phyloP scores from a whole-genome alignment of 345 rosid species.

The Brassica incana region DNA sequence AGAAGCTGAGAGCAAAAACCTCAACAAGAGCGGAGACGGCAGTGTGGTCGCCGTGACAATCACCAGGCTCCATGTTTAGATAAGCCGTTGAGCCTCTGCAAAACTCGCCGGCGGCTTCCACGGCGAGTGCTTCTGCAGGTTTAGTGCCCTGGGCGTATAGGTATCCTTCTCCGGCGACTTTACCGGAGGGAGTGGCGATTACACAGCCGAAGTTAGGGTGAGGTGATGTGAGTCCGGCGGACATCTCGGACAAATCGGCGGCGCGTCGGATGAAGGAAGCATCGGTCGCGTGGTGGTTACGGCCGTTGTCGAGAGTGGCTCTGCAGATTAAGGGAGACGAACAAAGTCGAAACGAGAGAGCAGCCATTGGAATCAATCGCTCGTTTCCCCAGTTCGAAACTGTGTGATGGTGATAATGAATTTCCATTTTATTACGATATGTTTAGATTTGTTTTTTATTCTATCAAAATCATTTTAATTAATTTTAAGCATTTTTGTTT shows the following conservation, averaged over 20 bases:
- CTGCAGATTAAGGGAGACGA: slow-evolving; percentile 44
- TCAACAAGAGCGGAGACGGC: slow-evolving; percentile 89
- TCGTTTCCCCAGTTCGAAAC: background rate
- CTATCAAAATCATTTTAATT: background rate
- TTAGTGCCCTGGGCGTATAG: slow-evolving; percentile 87
- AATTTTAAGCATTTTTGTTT: background rate
- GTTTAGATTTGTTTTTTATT: background rate
- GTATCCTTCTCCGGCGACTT: slow-evolving; percentile 76
- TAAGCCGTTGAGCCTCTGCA: slow-evolving; percentile 73
- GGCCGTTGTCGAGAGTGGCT: slow-evolving; percentile 26
- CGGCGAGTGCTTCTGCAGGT: slow-evolving; percentile 74
- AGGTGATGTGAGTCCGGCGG: slow-evolving; percentile 83
- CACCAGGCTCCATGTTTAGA: slow-evolving; percentile 89
- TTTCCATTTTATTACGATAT: background rate
- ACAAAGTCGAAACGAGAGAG: slow-evolving; percentile 36
- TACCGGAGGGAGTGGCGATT: slow-evolving; percentile 51
- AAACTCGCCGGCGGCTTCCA: slow-evolving; percentile 61
- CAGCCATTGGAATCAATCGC: slow-evolving; percentile 38
- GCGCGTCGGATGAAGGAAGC: slow-evolving; percentile 64
- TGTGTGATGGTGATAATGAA: background rate
- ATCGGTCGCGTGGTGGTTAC: slow-evolving; percentile 47
- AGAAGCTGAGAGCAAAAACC: slow-evolving; percentile 41
- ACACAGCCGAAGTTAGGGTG: slow-evolving; percentile 95
- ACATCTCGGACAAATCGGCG: slow-evolving; percentile 64
- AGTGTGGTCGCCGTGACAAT: slow-evolving; percentile 81